A percentile compares a stretch with the other conserved stretches of the same genome.
phyloP scores from a whole-genome alignment of 805 yeast genomes.

The Starmerella stigmatis region DNA sequence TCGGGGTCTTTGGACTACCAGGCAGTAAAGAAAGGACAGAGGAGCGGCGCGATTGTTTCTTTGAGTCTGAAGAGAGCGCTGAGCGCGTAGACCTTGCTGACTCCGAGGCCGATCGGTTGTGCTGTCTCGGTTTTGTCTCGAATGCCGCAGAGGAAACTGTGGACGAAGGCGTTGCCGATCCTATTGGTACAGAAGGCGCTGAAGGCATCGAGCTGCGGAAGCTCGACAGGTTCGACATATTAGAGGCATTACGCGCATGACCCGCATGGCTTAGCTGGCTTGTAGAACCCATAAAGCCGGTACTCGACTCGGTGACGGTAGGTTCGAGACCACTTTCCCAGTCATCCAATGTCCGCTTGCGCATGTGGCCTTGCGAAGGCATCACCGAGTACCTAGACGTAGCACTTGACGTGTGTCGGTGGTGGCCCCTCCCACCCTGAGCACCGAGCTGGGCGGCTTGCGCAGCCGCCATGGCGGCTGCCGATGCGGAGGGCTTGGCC shows the following conservation, averaged over 20 bases:
- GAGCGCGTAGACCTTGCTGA: conserved; percentile 4
- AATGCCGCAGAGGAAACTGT: background rate
- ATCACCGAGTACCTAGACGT: conserved; percentile 16
- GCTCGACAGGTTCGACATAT: conserved; percentile 1
- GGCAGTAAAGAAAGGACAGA: conserved; percentile 16
- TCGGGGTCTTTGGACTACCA: conserved; percentile 23
- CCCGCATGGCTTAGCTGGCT: too few relatives aligned
- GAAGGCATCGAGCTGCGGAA: conserved; percentile 7
- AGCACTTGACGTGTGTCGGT: conserved; percentile 16
- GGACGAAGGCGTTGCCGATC: background rate
- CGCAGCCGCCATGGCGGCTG: conserved; percentile 10
- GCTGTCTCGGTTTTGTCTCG: background rate
- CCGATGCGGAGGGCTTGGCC: conserved; percentile 2
- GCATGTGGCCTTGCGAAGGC: conserved; percentile 9
- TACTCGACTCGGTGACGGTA: conserved; percentile 2
- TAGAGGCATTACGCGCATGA: conserved; percentile 8
- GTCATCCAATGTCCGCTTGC: conserved; percentile 14
- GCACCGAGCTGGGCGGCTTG: conserved; percentile 8
- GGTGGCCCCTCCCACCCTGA: conserved; percentile 11
- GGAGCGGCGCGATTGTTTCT: conserved; percentile 19
- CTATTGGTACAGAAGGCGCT: background rate
- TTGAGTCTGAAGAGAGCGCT: conserved; percentile 12
- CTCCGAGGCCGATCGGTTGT: background rate
- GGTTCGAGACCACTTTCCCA: conserved; percentile 14
- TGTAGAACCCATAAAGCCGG: too few relatives aligned